Evolutionary conservation across 306 rosid species (phyloP).

Genomic region (Psophocarpus tetragonolobus): DNA sequence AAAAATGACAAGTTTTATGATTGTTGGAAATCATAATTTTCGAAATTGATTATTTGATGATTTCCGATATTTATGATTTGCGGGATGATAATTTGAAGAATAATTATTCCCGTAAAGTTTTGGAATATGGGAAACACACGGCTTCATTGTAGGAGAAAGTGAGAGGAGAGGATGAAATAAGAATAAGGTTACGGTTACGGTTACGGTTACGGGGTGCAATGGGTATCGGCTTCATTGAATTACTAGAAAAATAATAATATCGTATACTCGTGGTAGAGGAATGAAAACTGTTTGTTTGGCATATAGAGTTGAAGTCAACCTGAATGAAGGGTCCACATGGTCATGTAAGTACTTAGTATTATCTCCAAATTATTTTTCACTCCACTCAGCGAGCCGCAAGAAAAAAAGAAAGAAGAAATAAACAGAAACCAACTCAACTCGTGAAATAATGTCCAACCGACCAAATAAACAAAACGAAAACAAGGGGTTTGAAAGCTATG

Average conservation of each 20-base stretch:
- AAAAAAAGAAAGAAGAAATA: neutral
- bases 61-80: too few relatives aligned
- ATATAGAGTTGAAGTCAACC: conserved; percentile 36
- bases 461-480: conserved; percentile 35
- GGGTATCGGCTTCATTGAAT: neutral
- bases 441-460: conserved; percentile 41
- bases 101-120: too few relatives aligned
- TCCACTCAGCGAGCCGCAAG: conserved; percentile 36
- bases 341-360: neutral
- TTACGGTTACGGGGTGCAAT: neutral
- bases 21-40: too few relatives aligned
- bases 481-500: neutral
- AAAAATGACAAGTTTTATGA: too few relatives aligned
- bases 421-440: conserved; percentile 28
- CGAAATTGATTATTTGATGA: too few relatives aligned
- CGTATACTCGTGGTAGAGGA: conserved; percentile 3
- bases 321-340: conserved; percentile 33
- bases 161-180: neutral
- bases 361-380: conserved; percentile 4
- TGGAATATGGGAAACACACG: too few relatives aligned
- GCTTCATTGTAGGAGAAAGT: neutral
- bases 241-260: neutral
- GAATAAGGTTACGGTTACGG: neutral
- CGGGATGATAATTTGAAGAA: too few relatives aligned
- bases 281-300: conserved; percentile 23